Evolutionary conservation across 257 asterid species (phyloP), one percentile per base, ranked within the genome.

Genomic region (Ajuga chamaepitys): DNA sequence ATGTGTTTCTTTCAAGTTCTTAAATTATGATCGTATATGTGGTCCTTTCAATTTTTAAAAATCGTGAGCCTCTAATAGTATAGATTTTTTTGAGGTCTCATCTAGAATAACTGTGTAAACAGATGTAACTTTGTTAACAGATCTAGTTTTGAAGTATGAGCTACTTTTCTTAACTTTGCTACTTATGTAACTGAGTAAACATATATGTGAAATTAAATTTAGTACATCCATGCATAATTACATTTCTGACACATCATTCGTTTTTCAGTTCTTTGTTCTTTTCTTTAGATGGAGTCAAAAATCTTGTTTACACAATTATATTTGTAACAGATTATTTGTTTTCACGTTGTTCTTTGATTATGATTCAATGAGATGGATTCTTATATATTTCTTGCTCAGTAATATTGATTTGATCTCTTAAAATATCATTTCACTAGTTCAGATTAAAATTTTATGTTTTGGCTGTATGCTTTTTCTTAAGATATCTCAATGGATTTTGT

Each of bases 401-500:
- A 25, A 13, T 7, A 7, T 10, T 53, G 17, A 16, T 6, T 2
- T 37, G 2, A 17, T 8, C 26, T 20, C 10, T 45, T 13, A 24
- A 25, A 5, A 42, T 45, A 21, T 35, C 12, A 3, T 10, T 5
- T 58, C 13, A n/a, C 11, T 59, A 35, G 18, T 30, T 30, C 7
- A 30, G 37, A 8, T 30, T 13, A 58, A 9, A 25, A 28, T 32
- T 37, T 32, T 42, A 20, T 58, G 70, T 60, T 30, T 38, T 59
- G 50, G 3, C 30, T 1, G 1, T 6, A 13, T 72, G 11, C 22
- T 54, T 11, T 38, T 20, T 42, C 14, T 11, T 38, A 38, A 12
- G n/a, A 13, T 55, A 64, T 16, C 64, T 73, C 51, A 70, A 38
- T 14, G 51, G 12, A 20, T 63, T 75, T 62, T 30, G 48, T 32